Base-by-base conservation (phyloP, 2,329 filamentous ascomycete genomes). In the Periconia sp. region DNA sequence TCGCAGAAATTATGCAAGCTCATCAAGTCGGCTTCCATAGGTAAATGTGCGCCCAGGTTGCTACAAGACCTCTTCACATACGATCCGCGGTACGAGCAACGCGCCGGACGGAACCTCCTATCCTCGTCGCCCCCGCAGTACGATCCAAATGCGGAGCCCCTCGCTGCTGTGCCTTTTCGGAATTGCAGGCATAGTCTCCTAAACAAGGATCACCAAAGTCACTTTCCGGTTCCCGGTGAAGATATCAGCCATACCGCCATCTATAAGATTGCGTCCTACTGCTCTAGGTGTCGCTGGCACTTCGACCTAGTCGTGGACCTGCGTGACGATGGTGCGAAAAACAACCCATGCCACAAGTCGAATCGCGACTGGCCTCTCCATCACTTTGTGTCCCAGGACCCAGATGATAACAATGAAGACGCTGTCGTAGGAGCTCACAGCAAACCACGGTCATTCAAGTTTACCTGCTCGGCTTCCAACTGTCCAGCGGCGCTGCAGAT, bases 121-220 rank as follows among this genome's bases (percentile, higher is more conserved):
- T 77, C 79, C 29, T 77, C 83, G 46, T 69, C 78, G 17, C 79
- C 83, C 31, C 80, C 79, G 5, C 73, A 76, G n/a, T 79, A 76
- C 40, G 65, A 72, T 43, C 65, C 72, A 25, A 59, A 63, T 13
- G 54, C 51, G 7, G 12, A 31, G 10, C 63, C 64, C 5, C 48
- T 57, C 15, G 58, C 66, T 17, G 62, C 68, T 12, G 61, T 71
- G 4, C 72, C 74, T 8, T 39, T 29, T 21, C 48, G 59, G 17
- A 78, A 78, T 49, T 87, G 85, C 64, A 74, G 72, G 39, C 86
- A 89, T 69, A 69, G 73, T 19, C 83, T 86, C 60, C 72, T 77
- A 31, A 72, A 72, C 32, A 87, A 88, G 60, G 48, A 69, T 15
- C 71, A 74, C 32, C 82, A 86, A 63, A 82, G 78, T 40, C 64